phyloP scores from a whole-genome alignment of 1,284 basidiomycete genomes.

The Cerioporus squamosus region DNA sequence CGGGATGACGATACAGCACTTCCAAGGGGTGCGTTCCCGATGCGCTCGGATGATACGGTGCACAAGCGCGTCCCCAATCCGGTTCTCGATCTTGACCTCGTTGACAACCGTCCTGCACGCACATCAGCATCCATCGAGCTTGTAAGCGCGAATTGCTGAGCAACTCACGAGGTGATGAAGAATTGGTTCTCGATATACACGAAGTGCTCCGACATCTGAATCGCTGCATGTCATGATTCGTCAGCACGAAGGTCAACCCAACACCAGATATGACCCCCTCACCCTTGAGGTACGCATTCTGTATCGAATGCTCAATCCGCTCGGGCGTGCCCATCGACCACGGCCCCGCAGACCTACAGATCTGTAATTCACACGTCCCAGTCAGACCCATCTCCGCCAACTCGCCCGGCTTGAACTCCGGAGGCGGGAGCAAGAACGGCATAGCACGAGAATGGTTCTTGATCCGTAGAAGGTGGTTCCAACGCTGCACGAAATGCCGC shows the following conservation, averaged over 20 bases:
- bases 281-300: conserved; percentile 94
- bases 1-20: conserved; percentile 93
- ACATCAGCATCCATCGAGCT: neutral
- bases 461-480: conserved; percentile 91
- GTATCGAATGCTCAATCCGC: conserved; percentile 90
- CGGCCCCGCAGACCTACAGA: conserved; percentile 93
- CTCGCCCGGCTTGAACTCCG: conserved; percentile 89
- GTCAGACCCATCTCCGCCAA: conserved; percentile 84
- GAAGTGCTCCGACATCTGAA: conserved; percentile 93
- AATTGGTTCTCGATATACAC: conserved; percentile 99
- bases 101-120: conserved; percentile 77
- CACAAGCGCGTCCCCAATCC: conserved; percentile 94
- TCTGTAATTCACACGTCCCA: conserved; percentile 97
- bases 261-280: conserved; percentile 18
- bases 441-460: conserved; percentile 93
- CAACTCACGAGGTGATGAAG: conserved; percentile 88
- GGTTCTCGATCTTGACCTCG: conserved; percentile 89
- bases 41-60: conserved; percentile 92
- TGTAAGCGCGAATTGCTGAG: no score
- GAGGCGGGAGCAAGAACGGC: conserved; percentile 94
- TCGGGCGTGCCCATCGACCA: conserved; percentile 95
- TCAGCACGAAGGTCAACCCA: neutral
- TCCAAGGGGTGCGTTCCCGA: conserved; percentile 83
- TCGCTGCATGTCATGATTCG: conserved; percentile 57
- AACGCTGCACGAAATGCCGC: conserved; percentile 94